Conservation (phyloP, 768 basidiomycete species). For the Kondoa malvinella region DNA sequence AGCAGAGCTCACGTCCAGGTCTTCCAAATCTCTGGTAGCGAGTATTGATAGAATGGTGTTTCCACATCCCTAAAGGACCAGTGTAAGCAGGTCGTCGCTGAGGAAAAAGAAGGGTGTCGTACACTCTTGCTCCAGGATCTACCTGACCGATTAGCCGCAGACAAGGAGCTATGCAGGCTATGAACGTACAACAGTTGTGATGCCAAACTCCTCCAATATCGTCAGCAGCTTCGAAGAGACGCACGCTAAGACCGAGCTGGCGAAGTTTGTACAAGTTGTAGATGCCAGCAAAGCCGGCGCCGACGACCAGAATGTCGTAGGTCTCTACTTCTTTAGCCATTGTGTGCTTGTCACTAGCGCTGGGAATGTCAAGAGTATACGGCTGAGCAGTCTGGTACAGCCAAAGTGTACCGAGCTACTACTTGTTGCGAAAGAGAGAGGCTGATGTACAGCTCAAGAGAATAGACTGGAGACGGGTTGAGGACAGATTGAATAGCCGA, state of each 20-base stretch:
- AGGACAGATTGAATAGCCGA: too few species aligned
- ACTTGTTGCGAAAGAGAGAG: too few species aligned
- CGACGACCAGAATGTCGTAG: too few species aligned
- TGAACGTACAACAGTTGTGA: neutral
- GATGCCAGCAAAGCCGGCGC: neutral
- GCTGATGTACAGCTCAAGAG: too few species aligned
- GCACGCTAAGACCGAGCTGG: neutral
- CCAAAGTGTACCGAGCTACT: too few species aligned
- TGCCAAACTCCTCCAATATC: neutral
- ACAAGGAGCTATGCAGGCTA: too few species aligned
- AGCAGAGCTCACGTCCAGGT: neutral
- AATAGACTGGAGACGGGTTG: too few species aligned
- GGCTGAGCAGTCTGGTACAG: too few species aligned
- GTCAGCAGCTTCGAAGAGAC: neutral
- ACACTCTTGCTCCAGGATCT: neutral
- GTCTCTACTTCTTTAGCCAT: too few species aligned
- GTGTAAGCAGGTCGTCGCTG: neutral
- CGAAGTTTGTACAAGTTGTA: neutral
- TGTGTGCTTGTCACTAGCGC: too few species aligned
- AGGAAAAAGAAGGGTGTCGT: neutral
- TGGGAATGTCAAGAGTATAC: too few species aligned
- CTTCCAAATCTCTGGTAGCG: neutral
- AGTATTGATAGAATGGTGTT: neutral
- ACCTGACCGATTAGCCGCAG: neutral
- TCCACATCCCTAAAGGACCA: neutral